Conservation (phyloP, 495 filamentous ascomycete species). For the Mytilinidion resinicola region DNA sequence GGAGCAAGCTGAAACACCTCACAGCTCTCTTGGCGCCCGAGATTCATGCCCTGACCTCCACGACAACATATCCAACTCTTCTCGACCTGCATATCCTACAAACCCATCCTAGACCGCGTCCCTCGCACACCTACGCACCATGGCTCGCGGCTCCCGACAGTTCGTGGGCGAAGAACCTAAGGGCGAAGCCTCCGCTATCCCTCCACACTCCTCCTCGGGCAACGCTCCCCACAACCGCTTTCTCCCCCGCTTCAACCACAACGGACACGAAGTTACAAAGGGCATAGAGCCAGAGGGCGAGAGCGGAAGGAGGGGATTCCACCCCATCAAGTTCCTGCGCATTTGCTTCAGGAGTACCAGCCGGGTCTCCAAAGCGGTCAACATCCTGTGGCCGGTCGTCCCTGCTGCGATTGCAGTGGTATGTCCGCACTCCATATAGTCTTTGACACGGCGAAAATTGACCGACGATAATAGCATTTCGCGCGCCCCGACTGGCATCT, state of each 20-base stretch:
- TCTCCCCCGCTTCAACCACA: conserved; percentile 32
- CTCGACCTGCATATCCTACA: not conserved
- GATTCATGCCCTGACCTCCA: not conserved
- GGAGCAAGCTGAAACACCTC: not conserved
- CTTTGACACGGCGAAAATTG: no score
- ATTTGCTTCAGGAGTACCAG: conserved; percentile 58
- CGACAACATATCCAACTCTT: not conserved
- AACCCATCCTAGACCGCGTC: not conserved
- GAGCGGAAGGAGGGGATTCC: conserved; percentile 55
- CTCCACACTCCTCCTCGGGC: conserved; percentile 8
- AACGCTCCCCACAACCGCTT: not conserved
- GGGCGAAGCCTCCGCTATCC: not conserved
- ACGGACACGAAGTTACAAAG: conserved; percentile 39
- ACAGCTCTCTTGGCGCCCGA: not conserved
- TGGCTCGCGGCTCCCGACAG: not conserved
- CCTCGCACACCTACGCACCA: not conserved
- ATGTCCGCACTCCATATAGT: conserved; percentile 1
- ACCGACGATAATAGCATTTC: conserved; percentile 42
- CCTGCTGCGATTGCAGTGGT: conserved; percentile 58
- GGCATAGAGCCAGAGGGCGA: conserved; percentile 57
- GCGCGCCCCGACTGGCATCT: conserved; percentile 54
- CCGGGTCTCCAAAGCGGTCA: conserved; percentile 50
- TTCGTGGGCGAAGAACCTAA: not conserved
- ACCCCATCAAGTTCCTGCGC: conserved; percentile 53
- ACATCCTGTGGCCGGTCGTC: conserved; percentile 71